phyloP scores from a whole-genome alignment of 129 eudicot species.

The Flaveria robusta region DNA sequence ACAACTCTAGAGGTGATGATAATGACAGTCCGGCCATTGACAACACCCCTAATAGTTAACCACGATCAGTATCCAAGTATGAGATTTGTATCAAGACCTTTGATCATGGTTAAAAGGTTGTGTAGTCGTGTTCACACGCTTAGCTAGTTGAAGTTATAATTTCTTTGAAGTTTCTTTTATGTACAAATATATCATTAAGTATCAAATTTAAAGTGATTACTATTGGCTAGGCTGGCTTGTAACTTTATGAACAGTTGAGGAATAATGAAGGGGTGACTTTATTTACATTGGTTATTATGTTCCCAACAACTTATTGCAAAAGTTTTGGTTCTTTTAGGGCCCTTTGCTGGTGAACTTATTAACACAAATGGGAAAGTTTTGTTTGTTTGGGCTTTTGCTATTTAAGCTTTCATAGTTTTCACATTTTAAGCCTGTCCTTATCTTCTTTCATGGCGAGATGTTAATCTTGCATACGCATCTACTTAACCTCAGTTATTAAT shows the following conservation, averaged over 20 bases:
- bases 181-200: constrained; percentile 27
- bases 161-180: constrained; percentile 22
- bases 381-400: constrained; percentile 33
- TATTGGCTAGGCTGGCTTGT: constrained; percentile 35
- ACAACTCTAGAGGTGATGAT: too few relatives aligned
- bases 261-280: constrained; percentile 44
- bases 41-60: not conserved
- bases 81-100: not conserved
- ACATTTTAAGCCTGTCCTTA: constrained; percentile 26
- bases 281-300: constrained; percentile 41
- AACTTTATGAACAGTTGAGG: constrained; percentile 43
- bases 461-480: constrained; percentile 22
- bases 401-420: constrained; percentile 14
- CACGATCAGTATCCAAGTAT: not conserved
- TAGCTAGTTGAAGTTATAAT: not conserved
- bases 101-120: not conserved
- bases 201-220: constrained; percentile 36
- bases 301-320: constrained; percentile 40
- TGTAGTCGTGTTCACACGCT: not conserved
- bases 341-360: constrained; percentile 40
- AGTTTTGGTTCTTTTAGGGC: constrained; percentile 36
- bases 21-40: not conserved
- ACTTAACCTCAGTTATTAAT: constrained; percentile 9
- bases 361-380: constrained; percentile 30
- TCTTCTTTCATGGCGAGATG: constrained; percentile 29